Evolutionary conservation across 495 filamentous ascomycete species (phyloP), one percentile per base, ranked within the genome.

Genomic region (Copromyces sp.): DNA sequence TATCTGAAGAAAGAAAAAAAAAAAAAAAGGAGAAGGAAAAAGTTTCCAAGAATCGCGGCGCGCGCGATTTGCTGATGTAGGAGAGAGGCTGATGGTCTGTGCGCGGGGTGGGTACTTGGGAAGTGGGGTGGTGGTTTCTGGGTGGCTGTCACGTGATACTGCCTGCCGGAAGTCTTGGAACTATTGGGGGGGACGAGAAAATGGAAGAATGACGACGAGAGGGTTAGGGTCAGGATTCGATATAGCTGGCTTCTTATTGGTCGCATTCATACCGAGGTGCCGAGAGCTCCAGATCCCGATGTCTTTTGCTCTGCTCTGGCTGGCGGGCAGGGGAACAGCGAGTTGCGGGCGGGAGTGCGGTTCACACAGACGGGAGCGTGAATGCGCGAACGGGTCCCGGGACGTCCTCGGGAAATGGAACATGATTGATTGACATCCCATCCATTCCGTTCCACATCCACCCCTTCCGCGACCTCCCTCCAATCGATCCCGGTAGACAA

Each of bases 1-100:
- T 86, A 85, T 86, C 84, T 84, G 82, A 80, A 81, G 82, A 81
- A 79, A 73, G 77, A 79, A 75, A 78, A 72, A 38, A 76, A 68
- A 39, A 75, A 74, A 74, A 24, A 71, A 73, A 70, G 39, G 74
- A 72, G 44, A 74, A 68, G 65, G 1, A 59, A 77, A 77, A 80
- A 47, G 72, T 70, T 78, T 24, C 72, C 71, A 70, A 39, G 45
- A 39, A 61, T 65, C 16, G 24, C 24, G 40, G 59, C 61, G 40
- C 68, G 71, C 38, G 70, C 47, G 53, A 61, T 61, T 61, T 61
- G 53, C 12, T 16, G 53, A 61, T 61, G 24, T 61, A 61, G 53
- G 45, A 11, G 12, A 61, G 45, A 12, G 20, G 12, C 1, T 0
- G 12, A 8, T 61, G 53, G 53, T 61, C 53, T 32, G 53, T 61